Conservation (phyloP, 495 filamentous ascomycete species). For the Diplogelasinospora grovesii region DNA sequence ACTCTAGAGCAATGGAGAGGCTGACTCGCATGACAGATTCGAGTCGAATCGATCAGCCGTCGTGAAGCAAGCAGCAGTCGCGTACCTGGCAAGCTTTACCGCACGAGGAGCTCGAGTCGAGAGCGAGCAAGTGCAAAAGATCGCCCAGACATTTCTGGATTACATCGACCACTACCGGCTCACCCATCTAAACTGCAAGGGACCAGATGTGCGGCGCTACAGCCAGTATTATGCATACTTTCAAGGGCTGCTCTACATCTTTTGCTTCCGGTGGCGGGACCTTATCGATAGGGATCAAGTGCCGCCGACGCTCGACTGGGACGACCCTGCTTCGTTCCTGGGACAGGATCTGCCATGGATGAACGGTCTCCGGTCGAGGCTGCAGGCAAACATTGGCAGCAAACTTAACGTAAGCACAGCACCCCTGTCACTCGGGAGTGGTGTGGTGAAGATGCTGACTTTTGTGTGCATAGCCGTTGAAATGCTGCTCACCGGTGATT, state of each 20-base stretch:
- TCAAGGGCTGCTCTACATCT: constrained; percentile 71
- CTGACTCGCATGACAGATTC: constrained; percentile 23
- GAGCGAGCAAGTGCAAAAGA: constrained; percentile 63
- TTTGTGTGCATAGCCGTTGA: constrained; percentile 53
- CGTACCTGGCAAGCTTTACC: constrained; percentile 89
- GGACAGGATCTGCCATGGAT: constrained; percentile 67
- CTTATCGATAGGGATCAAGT: constrained; percentile 51
- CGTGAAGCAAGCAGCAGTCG: constrained; percentile 71
- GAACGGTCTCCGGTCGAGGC: constrained; percentile 59
- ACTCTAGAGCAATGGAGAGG: too few relatives aligned
- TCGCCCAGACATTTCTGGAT: constrained; percentile 66
- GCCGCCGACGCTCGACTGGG: constrained; percentile 42
- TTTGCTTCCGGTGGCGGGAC: constrained; percentile 97
- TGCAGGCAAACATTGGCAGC: constrained; percentile 70
- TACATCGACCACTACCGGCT: constrained; percentile 57
- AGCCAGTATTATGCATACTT: constrained; percentile 77
- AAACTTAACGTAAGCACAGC: constrained; percentile 58
- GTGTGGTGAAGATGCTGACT: too few relatives aligned
- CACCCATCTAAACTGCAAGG: constrained; percentile 62
- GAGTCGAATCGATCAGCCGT: constrained; percentile 54
- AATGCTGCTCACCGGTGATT: constrained; percentile 89
- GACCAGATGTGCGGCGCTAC: constrained; percentile 78
- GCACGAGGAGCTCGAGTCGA: constrained; percentile 77
- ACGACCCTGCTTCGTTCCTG: constrained; percentile 49
- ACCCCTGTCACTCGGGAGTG: too few relatives aligned